Conservation (phyloP, 2,329 filamentous ascomycete species). For the Fusarium poae region DNA sequence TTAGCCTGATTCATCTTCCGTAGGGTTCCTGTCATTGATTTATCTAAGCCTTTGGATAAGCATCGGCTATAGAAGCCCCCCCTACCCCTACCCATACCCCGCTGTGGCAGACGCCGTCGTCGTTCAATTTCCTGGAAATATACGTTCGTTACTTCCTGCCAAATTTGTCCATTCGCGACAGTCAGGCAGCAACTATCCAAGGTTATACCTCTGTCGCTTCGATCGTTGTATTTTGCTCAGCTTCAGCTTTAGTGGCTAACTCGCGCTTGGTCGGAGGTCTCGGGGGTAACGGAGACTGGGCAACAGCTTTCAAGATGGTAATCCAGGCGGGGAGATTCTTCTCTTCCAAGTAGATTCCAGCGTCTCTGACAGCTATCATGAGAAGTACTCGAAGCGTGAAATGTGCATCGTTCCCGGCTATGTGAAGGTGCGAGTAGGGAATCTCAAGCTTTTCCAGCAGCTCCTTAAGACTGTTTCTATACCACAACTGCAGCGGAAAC, state of each 20-base stretch:
- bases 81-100: no score
- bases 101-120: no score
- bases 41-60: no score
- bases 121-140: no score
- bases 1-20: no score
- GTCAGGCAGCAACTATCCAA: no score
- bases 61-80: no score
- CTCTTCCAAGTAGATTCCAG: not conserved
- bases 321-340: constrained; percentile 11
- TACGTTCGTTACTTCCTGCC: no score
- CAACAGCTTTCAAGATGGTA: constrained; percentile 9
- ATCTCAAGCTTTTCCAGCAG: constrained; percentile 39
- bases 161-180: no score
- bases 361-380: constrained; percentile 17
- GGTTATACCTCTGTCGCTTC: not conserved
- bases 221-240: not conserved
- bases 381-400: constrained; percentile 36
- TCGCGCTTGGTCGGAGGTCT: not conserved
- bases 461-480: constrained; percentile 40
- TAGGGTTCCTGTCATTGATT: no score
- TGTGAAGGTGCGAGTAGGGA: constrained; percentile 39
- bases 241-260: constrained; percentile 7
- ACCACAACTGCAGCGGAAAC: constrained; percentile 43
- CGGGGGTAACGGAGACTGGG: constrained; percentile 4
- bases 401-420: constrained; percentile 48